Evolutionary conservation across 2,329 filamentous ascomycete genomes (phyloP), one percentile per base, ranked within the genome.

Genomic region (Fusarium staphyleae): DNA sequence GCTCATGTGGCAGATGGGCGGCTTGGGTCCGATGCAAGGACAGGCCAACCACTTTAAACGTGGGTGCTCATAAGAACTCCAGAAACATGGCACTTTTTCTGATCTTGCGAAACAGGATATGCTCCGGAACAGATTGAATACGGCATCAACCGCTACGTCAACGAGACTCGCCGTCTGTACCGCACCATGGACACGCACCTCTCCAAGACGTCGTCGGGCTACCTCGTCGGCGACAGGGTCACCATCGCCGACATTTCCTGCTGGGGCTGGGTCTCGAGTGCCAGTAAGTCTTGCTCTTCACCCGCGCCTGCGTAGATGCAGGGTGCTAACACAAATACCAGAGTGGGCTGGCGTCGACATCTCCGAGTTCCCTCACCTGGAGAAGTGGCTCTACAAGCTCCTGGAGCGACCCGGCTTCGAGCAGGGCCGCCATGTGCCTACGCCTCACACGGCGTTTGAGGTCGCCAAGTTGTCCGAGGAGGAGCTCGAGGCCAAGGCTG

Each of bases 91-190:
- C 13, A 2, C 3, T 5, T 3, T 8, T 28, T 30, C 37, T 52
- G 16, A 59, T 19, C 15, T 2, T 8, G 2, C 13, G 19, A 10
- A 14, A 10, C 51, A 83, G 80, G 79, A 49, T 96, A 96, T 68
- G 91, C 91, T 1, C 89, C 90, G 0, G 88, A 93, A 70, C 86
- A 83, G 71, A 93, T 96, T 66, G 79, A 87, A 67, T 96, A 96
- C 70, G 91, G 88, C 57, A 85, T 96, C 48, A 85, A 90, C 68
- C 84, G 92, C 40, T 96, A 96, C 76, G 77, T 81, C 69, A 95
- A 91, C 70, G 92, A 96, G 76, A 91, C 89, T 0, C 82, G 87
- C n/a, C 86, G 92, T 12, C 79, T 96, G 2, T 96, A 95, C 76
- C 80, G 85, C 44, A 87, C 91, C 15, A 77, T 96, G 53, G 87